Evolutionary conservation across 73 alveolate genomes (phyloP).

Genomic region (Breviolum minutum): DNA sequence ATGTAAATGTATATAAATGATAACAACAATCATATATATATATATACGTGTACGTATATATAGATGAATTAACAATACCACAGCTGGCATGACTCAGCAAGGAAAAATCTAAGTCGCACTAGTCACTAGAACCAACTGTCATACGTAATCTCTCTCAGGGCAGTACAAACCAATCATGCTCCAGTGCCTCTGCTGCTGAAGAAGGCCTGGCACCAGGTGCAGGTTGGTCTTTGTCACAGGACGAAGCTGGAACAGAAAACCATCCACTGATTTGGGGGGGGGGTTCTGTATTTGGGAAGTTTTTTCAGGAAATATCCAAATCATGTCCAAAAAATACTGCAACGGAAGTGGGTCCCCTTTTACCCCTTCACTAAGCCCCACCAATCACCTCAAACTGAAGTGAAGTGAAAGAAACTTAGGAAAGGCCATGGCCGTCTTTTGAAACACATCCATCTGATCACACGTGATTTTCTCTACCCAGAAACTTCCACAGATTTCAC

Average conservation of each 20-base stretch:
- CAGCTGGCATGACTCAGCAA: no score
- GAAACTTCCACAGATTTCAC: neutral
- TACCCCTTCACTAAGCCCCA: neutral
- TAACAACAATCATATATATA: no score
- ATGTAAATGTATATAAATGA: no score
- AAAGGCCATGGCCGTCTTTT: no score
- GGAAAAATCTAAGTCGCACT: no score
- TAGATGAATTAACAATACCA: no score
- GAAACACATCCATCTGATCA: neutral
- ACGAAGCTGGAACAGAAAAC: no score
- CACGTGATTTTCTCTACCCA: neutral
- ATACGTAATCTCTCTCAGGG: neutral
- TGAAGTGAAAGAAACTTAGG: neutral
- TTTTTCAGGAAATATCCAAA: no score
- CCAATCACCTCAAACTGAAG: neutral
- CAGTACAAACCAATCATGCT: conserved; percentile 67
- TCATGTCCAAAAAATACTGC: no score
- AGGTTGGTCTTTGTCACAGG: neutral
- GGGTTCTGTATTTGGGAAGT: no score
- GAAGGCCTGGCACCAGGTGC: conserved; percentile 40
- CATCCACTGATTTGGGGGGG: no score
- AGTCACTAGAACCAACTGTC: neutral
- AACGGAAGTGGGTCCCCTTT: neutral
- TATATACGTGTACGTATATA: no score
- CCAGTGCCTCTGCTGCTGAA: conserved; percentile 65